Conservation (phyloP, 495 filamentous ascomycete species). For the Umbilicaria muhlenbergii region DNA sequence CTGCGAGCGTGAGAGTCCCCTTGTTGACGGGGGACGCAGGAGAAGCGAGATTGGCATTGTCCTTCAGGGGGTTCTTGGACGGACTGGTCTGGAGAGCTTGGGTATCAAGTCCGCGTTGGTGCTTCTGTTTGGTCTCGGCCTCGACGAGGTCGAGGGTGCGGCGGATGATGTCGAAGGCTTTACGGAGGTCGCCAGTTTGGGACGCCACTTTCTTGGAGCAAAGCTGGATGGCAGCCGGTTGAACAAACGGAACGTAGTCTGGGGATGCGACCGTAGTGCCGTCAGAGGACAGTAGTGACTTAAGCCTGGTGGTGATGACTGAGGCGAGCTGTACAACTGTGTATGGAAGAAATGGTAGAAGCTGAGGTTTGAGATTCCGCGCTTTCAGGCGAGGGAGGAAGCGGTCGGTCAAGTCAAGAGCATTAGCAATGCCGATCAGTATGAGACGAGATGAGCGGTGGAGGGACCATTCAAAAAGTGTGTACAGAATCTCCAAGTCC, state of each 20-base stretch:
- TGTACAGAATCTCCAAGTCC: conserved; percentile 75
- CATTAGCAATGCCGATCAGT: conserved; percentile 89
- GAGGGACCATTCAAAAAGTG: conserved; percentile 86
- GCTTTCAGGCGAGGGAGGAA: conserved; percentile 89
- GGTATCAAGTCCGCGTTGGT: conserved; percentile 21
- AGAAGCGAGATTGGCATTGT: conserved; percentile 56
- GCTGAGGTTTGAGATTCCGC: conserved; percentile 71
- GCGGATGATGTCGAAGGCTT: conserved; percentile 88
- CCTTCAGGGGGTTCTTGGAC: conserved; percentile 42
- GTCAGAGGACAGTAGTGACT: conserved; percentile 42
- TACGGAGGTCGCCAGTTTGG: conserved; percentile 85
- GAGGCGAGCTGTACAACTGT: conserved; percentile 74
- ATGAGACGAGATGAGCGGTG: conserved; percentile 60
- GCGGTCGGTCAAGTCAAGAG: conserved; percentile 86
- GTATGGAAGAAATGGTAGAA: conserved; percentile 89
- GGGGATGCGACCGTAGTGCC: conserved; percentile 7
- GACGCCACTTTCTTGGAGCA: conserved; percentile 87
- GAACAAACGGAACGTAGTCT: conserved; percentile 70
- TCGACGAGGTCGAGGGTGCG: conserved; percentile 83
- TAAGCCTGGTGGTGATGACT: conserved; percentile 72
- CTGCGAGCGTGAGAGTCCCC: conserved; percentile 16
- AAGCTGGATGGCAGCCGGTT: conserved; percentile 83
- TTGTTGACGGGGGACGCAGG: conserved; percentile 22
- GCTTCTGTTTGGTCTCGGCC: conserved; percentile 46
- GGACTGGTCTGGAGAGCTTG: conserved; percentile 21